Evolutionary conservation across 1,284 basidiomycete species (phyloP).

Genomic region (Athelia psychrophila): DNA sequence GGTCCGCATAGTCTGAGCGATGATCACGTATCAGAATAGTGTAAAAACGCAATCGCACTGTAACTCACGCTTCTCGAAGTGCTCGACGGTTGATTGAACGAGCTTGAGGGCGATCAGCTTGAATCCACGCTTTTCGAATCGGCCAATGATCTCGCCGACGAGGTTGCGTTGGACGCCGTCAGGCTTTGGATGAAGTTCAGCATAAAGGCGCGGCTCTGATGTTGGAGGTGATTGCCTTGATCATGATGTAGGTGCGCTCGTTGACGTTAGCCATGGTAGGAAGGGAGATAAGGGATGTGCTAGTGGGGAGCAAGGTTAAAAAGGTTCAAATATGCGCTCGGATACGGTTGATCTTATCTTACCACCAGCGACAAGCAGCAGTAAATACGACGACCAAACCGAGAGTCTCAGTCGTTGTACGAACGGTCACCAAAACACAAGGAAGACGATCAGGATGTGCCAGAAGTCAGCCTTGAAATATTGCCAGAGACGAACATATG

Average conservation of each 20-base stretch:
- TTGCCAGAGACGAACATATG: too few relatives aligned
- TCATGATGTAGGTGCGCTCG: constrained; percentile 89
- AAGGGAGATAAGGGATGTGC: constrained; percentile 22
- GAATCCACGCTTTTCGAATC: constrained; percentile 96
- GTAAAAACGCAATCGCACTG: constrained; percentile 5
- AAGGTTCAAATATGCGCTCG: constrained; percentile 10
- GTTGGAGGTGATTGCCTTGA: constrained; percentile 56
- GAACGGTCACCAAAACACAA: constrained; percentile 3
- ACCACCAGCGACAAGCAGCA: constrained; percentile 26
- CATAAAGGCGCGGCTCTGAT: too few relatives aligned
- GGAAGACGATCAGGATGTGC: too few relatives aligned
- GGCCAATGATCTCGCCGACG: constrained; percentile 89
- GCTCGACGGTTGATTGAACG: constrained; percentile 70
- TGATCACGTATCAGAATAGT: constrained; percentile 1
- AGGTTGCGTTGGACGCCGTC: constrained; percentile 97
- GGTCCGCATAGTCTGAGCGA: constrained; percentile 86
- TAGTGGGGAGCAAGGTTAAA: constrained; percentile 32
- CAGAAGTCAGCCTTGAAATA: too few relatives aligned
- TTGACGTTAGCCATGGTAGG: constrained; percentile 49
- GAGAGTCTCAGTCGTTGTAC: not conserved
- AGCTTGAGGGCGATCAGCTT: constrained; percentile 92
- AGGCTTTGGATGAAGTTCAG: constrained; percentile 52
- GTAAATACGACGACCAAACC: constrained; percentile 20
- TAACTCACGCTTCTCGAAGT: constrained; percentile 81
- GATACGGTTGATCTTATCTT: constrained; percentile 1